A percentile compares a stretch with the other conserved stretches of the same genome.
phyloP scores from a whole-genome alignment of 176 grass and related monocot genomes.

The Zea luxurians region DNA sequence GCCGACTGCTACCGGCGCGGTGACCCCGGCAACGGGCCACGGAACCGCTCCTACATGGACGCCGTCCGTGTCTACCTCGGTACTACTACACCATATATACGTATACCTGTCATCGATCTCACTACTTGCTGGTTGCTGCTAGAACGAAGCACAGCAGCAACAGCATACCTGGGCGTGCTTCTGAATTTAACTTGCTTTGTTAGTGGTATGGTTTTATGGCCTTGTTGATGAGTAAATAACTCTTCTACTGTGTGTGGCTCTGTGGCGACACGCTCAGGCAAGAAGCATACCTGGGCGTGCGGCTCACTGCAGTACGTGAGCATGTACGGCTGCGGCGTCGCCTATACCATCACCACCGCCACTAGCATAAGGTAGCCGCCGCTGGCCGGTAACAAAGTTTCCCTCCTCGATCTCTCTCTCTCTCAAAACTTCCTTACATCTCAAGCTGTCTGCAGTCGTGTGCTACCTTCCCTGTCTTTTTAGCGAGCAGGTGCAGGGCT shows the following conservation, averaged over 20 bases:
- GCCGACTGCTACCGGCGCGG: slow-evolving; percentile 79
- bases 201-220: slow-evolving; percentile 3
- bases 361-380: slow-evolving; percentile 55
- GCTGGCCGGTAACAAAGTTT: background rate
- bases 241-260: background rate
- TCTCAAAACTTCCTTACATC: background rate
- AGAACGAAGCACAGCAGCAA: background rate
- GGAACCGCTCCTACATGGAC: slow-evolving; percentile 78
- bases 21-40: slow-evolving; percentile 49
- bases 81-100: background rate
- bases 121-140: background rate
- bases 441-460: background rate
- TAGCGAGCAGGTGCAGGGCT: background rate
- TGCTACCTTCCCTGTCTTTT: background rate
- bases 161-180: background rate
- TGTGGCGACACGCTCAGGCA: slow-evolving; percentile 47
- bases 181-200: background rate
- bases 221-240: background rate
- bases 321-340: slow-evolving; percentile 58
- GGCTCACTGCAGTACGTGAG: slow-evolving; percentile 60
- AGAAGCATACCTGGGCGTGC: slow-evolving; percentile 67
- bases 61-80: slow-evolving; percentile 55
- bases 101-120: background rate
- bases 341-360: slow-evolving; percentile 61
- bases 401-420: background rate